phyloP scores from a whole-genome alignment of 2,329 filamentous ascomycete species.

The Madurella mycetomatis region DNA sequence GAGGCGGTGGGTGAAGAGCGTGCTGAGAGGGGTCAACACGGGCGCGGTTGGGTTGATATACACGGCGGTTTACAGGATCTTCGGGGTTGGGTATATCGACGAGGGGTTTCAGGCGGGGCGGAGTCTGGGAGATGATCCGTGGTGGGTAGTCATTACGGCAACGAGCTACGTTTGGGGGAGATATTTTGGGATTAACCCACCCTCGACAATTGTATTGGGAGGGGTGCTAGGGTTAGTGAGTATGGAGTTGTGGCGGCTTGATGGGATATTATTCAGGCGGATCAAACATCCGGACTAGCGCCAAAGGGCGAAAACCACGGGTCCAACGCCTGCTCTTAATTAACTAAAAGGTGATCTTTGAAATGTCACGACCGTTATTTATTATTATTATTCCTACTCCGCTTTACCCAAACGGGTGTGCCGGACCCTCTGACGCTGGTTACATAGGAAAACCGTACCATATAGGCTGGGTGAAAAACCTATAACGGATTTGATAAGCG shows the following conservation, averaged over 20 bases:
- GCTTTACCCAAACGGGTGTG: no score
- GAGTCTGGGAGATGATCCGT: slow-evolving; percentile 54
- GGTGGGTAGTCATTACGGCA: slow-evolving; percentile 60
- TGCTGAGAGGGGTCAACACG: slow-evolving; percentile 54
- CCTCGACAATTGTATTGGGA: slow-evolving; percentile 42
- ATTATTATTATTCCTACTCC: no score
- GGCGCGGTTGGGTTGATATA: slow-evolving; percentile 58
- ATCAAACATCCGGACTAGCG: no score
- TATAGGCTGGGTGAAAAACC: no score
- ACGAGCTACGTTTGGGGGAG: slow-evolving; percentile 40
- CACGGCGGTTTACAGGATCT: slow-evolving; percentile 59
- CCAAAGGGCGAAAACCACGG: no score
- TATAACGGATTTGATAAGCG: no score
- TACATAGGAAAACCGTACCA: no score
- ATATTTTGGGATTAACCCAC: slow-evolving; percentile 44
- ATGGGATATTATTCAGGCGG: no score
- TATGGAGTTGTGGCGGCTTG: slow-evolving; percentile 37
- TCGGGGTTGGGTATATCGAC: slow-evolving; percentile 58
- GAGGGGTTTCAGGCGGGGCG: slow-evolving; percentile 44
- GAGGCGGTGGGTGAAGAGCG: slow-evolving; percentile 43
- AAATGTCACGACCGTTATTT: no score
- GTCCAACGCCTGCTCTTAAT: no score
- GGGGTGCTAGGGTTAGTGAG: slow-evolving; percentile 44
- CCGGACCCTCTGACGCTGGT: no score
- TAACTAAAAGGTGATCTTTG: no score